A percentile compares a stretch with the other conserved stretches of the same genome.
These are phyloP conservation scores for Asterionellopsis glacialis DNA, from an alignment of 108 stramenopile genomes.

Conservation along the genomic window DNA sequence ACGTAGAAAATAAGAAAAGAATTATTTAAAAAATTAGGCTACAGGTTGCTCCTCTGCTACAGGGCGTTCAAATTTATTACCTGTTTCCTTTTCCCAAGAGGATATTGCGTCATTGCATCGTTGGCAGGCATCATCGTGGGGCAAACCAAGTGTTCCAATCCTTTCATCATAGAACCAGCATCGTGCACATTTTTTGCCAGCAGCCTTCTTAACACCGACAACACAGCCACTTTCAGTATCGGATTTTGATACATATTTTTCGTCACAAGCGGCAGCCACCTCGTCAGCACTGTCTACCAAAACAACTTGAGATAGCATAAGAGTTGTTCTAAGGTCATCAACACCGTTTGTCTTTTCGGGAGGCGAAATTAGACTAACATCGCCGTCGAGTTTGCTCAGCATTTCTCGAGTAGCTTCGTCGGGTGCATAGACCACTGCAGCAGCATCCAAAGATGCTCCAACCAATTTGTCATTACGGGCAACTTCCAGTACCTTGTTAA, in stretches of 20 bases:
- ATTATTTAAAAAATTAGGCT: slow-evolving; percentile 9
- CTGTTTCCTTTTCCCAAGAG: slow-evolving; percentile 69
- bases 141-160: slow-evolving; percentile 49
- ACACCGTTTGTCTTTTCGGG: slow-evolving; percentile 86
- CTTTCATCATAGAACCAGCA: slow-evolving; percentile 89
- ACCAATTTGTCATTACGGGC: slow-evolving; percentile 85
- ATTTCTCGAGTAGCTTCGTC: slow-evolving; percentile 48
- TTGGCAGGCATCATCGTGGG: slow-evolving; percentile 72
- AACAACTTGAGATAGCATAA: slow-evolving; percentile 85
- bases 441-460: slow-evolving; percentile 83
- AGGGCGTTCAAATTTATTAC: slow-evolving; percentile 48
- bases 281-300: slow-evolving; percentile 59
- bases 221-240: slow-evolving; percentile 66
- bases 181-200: slow-evolving; percentile 79
- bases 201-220: slow-evolving; percentile 78
- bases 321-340: slow-evolving; percentile 79
- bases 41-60: slow-evolving; percentile 38
- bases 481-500: slow-evolving; percentile 79
- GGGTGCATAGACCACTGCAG: slow-evolving; percentile 67
- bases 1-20: too few relatives aligned
- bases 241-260: slow-evolving; percentile 50
- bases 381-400: slow-evolving; percentile 61
- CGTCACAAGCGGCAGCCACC: slow-evolving; percentile 46
- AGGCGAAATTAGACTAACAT: slow-evolving; percentile 64
- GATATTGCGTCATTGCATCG: slow-evolving; percentile 78